A percentile compares a stretch with the other conserved stretches of the same genome.
phyloP scores from a whole-genome alignment of 257 asterid genomes.

The Primulina tabacum region DNA sequence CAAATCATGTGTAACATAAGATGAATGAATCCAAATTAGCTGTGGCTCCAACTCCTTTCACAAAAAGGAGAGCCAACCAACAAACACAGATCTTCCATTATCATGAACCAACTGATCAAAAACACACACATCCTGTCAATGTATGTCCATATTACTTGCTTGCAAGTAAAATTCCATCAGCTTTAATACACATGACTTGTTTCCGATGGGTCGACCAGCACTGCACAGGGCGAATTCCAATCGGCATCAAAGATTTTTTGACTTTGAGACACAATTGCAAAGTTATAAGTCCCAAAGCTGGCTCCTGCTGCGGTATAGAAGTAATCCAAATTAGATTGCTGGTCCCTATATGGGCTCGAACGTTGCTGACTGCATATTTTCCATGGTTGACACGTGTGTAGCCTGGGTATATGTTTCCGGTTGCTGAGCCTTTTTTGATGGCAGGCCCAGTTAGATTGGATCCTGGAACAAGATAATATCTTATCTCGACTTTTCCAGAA shows the following conservation, averaged over 20 bases:
- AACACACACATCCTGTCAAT: no score
- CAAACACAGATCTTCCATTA: not conserved
- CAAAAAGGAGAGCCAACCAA: not conserved
- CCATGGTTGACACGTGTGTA: slow-evolving; percentile 82
- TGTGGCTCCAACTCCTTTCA: no score
- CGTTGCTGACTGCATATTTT: slow-evolving; percentile 75
- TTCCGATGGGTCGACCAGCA: no score
- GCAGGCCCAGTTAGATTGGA: slow-evolving; percentile 79
- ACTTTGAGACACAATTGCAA: slow-evolving; percentile 63
- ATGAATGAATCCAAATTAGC: no score
- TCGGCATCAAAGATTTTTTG: slow-evolving; percentile 79
- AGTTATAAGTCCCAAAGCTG: slow-evolving; percentile 71
- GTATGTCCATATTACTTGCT: not conserved
- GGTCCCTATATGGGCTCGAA: slow-evolving; percentile 76
- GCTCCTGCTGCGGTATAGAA: slow-evolving; percentile 72
- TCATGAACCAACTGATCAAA: not conserved
- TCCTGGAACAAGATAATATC: slow-evolving; percentile 73
- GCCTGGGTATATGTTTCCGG: slow-evolving; percentile 62
- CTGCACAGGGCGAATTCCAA: no score
- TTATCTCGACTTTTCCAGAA: slow-evolving; percentile 70
- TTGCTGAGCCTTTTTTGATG: slow-evolving; percentile 37
- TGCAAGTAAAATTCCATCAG: no score
- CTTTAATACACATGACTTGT: no score
- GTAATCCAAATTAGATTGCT: slow-evolving; percentile 84
- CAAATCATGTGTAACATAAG: no score